phyloP scores from a whole-genome alignment of 805 yeast species.

The Candida wancherniae region DNA sequence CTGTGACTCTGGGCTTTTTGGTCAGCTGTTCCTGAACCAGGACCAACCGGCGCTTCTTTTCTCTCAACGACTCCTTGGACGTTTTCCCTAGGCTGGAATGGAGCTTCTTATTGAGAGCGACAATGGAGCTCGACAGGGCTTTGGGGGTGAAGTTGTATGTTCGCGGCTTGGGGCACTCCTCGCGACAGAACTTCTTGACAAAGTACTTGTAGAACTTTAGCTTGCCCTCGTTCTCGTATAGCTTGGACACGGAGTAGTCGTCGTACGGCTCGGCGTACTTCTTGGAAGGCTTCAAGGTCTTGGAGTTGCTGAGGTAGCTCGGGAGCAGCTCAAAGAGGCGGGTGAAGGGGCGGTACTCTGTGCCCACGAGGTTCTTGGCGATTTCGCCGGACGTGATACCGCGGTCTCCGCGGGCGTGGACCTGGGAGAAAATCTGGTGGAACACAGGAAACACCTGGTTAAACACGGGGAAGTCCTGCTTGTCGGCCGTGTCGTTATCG shows the following conservation, averaged over 20 bases:
- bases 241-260: slow-evolving; percentile 44
- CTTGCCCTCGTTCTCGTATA: slow-evolving; percentile 71
- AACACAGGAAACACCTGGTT: slow-evolving; percentile 61
- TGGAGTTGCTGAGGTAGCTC: slow-evolving; percentile 31
- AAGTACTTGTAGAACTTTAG: slow-evolving; percentile 63
- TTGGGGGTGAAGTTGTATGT: slow-evolving; percentile 7
- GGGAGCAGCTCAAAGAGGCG: slow-evolving; percentile 48
- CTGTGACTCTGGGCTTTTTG: too few relatives aligned
- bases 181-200: slow-evolving; percentile 16
- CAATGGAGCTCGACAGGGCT: slow-evolving; percentile 10
- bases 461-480: slow-evolving; percentile 25
- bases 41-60: slow-evolving; percentile 15
- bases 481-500: slow-evolving; percentile 3
- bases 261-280: slow-evolving; percentile 25
- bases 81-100: slow-evolving; percentile 22
- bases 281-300: slow-evolving; percentile 23
- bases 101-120: slow-evolving; percentile 16
- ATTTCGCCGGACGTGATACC: slow-evolving; percentile 64
- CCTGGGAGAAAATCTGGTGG: slow-evolving; percentile 54
- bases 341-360: slow-evolving; percentile 48
- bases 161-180: slow-evolving; percentile 10
- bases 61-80: slow-evolving; percentile 19
- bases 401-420: slow-evolving; percentile 32
- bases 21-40: neutral
- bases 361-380: slow-evolving; percentile 48